phyloP scores from a whole-genome alignment of 345 rosid species.

The Lenwebbia sp. region DNA sequence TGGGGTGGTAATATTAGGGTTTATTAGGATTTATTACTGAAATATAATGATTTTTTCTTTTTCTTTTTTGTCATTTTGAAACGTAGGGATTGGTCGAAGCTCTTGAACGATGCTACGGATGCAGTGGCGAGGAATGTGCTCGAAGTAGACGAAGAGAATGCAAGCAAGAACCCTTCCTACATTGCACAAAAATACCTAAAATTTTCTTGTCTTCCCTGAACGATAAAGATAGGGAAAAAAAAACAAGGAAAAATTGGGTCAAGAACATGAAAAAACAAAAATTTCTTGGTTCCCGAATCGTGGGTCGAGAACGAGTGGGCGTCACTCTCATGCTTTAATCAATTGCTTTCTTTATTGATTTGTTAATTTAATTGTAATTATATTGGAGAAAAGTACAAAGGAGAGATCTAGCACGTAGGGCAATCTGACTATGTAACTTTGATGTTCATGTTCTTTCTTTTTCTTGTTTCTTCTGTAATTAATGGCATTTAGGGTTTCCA shows the following conservation, averaged over 20 bases:
- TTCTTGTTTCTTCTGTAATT: neutral
- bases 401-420: neutral
- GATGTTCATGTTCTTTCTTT: neutral
- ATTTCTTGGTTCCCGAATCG: neutral
- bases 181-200: neutral
- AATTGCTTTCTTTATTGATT: neutral
- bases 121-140: slow-evolving; percentile 55
- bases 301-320: neutral
- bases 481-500: neutral
- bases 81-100: slow-evolving; percentile 76
- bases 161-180: neutral
- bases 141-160: slow-evolving; percentile 34
- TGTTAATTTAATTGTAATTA: neutral
- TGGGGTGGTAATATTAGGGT: neutral
- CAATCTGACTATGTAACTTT: neutral
- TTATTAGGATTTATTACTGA: neutral
- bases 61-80: neutral
- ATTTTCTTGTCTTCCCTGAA: neutral
- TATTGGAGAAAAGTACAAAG: neutral
- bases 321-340: neutral
- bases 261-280: neutral
- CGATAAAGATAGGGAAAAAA: no score
- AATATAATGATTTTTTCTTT: neutral
- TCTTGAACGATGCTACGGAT: slow-evolving; percentile 49
- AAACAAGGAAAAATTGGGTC: neutral